A percentile compares a stretch with the other conserved stretches of the same genome.
phyloP scores from a whole-genome alignment of 2,329 filamentous ascomycete species.

The Botrytis porri region DNA sequence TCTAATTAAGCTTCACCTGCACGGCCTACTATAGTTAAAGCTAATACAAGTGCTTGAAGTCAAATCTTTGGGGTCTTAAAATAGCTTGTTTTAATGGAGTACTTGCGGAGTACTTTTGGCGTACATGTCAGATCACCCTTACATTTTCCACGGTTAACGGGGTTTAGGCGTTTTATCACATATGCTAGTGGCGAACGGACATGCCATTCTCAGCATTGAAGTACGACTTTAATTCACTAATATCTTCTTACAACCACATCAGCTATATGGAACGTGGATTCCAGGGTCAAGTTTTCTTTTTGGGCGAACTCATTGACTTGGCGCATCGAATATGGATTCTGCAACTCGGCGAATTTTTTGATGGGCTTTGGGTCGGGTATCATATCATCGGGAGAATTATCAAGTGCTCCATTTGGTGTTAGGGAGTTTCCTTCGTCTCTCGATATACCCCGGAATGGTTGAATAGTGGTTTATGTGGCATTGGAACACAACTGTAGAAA shows the following conservation, averaged over 20 bases:
- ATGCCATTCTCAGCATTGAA: neutral
- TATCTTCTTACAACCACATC: neutral
- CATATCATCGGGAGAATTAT: neutral
- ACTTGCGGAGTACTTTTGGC: neutral
- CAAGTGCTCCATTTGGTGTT: neutral
- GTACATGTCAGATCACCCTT: neutral
- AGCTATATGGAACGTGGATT: neutral
- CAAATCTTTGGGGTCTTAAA: neutral
- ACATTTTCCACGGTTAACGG: neutral
- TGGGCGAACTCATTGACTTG: neutral
- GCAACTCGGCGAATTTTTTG: neutral
- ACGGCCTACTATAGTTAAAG: neutral
- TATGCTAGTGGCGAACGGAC: neutral
- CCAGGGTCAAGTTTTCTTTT: neutral
- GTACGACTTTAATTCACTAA: neutral
- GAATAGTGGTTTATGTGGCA: neutral
- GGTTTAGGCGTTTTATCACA: neutral
- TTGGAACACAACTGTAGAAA: neutral
- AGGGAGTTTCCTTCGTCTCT: neutral
- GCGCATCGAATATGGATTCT: neutral
- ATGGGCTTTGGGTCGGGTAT: neutral
- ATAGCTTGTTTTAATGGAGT: neutral
- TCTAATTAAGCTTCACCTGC: neutral
- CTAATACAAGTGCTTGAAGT: neutral
- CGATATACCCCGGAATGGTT: neutral